Conservation (phyloP, 805 yeast genomes). For the Myxozyma geophila region DNA sequence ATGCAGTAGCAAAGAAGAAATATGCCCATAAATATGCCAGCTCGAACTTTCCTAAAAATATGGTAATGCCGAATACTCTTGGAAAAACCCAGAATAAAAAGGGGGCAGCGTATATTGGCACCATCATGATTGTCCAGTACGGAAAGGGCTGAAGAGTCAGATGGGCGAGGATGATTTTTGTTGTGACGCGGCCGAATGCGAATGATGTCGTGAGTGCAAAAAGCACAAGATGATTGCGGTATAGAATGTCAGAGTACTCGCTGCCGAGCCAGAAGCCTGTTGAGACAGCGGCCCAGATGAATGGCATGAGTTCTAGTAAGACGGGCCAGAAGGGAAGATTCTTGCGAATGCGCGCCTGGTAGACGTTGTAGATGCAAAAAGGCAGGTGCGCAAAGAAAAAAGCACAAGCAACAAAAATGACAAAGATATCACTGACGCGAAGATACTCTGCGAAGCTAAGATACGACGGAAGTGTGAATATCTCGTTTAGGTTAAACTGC, state of each 20-base stretch:
- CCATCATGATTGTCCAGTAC: slow-evolving; percentile 66
- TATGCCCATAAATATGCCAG: slow-evolving; percentile 54
- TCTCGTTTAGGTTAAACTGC: slow-evolving; percentile 52
- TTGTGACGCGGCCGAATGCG: slow-evolving; percentile 78
- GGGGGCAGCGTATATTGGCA: slow-evolving; percentile 47
- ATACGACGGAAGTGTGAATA: slow-evolving; percentile 37
- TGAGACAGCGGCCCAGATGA: slow-evolving; percentile 57
- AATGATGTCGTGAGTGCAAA: slow-evolving; percentile 81
- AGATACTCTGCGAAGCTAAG: background rate
- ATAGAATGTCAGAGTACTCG: slow-evolving; percentile 55
- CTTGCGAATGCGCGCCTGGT: slow-evolving; percentile 50
- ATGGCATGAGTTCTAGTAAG: slow-evolving; percentile 69
- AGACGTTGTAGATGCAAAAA: slow-evolving; percentile 60
- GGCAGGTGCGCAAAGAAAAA: slow-evolving; percentile 65
- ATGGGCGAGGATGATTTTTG: slow-evolving; percentile 72
- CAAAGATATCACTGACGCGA: slow-evolving; percentile 40
- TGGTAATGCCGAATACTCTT: slow-evolving; percentile 44
- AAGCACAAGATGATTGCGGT: slow-evolving; percentile 59
- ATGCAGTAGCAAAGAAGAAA: slow-evolving; percentile 71
- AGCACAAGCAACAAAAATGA: slow-evolving; percentile 39
- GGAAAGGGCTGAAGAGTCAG: slow-evolving; percentile 86
- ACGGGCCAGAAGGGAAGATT: slow-evolving; percentile 46
- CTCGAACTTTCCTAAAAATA: slow-evolving; percentile 42
- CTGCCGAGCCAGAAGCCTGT: slow-evolving; percentile 53
- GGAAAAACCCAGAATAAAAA: slow-evolving; percentile 54